Base-by-base conservation (phyloP, 176 grass and related monocot genomes). In the Aechmea fasciata region DNA sequence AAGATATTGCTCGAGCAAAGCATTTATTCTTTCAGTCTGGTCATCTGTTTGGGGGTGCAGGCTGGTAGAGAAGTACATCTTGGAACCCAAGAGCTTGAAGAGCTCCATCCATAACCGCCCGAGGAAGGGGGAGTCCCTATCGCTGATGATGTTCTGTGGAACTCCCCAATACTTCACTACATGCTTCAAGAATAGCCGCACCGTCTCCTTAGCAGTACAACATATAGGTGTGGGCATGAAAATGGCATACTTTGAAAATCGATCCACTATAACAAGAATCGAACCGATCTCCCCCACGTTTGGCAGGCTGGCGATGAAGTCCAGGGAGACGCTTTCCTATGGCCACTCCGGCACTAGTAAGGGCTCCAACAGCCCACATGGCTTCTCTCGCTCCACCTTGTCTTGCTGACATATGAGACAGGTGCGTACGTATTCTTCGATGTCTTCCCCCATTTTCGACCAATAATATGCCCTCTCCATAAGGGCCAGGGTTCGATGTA, bases 321-420 rank as follows among this genome's bases (percentile, higher is more conserved):
- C 49, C 20, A 71, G 7, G 2, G 20, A 53, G 11, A 71, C 3
- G 2, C 49, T 55, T 10, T 71, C 50, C 12, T 2, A 71, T 57
- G 20, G 69, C 3, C 50, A 0, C 14, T 51, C 49, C 1, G 3
- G 51, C 3, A 41, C 9, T 0, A 0, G 12, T 2, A 55, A n/a
- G 0, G 11, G 3, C 10, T 28, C 69, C 1, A 54, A 11, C 8
- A 54, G 17, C 3, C 69, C 11, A 2, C 8, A 17, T 0, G 69
- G 18, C 11, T 71, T 71, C 0, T 9, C 3, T 2, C 11, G n/a
- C 19, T 53, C 22, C 18, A 71, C 68, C 10, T 71, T 71, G 1
- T 71, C 49, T 10, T 71, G 50, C n/a, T 71, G 50, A 2, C 69
- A 71, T 2, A n/a, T 71, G 2, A 71, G 68, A 28, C 66, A 51